Conservation (phyloP, 2,329 filamentous ascomycete species). For the Aspergillus sp. region DNA sequence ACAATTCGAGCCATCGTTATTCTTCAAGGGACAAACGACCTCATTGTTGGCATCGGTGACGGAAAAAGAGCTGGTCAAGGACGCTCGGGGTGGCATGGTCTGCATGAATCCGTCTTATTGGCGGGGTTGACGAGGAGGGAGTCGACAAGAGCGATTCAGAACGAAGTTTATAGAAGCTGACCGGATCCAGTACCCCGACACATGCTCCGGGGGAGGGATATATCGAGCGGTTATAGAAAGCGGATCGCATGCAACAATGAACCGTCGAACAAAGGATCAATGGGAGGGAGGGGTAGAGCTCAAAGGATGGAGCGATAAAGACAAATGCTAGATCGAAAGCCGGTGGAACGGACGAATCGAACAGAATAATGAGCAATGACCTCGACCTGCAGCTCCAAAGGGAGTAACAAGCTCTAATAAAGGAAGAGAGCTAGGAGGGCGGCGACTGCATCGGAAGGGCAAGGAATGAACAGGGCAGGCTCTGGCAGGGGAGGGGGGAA, state of each 20-base stretch:
- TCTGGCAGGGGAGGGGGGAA: conserved; percentile 12
- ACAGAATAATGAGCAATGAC: conserved; percentile 10
- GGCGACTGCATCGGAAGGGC: conserved; percentile 9
- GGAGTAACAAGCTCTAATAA: conserved; percentile 12
- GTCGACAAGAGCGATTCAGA: conserved; percentile 7
- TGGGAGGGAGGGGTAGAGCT: background rate
- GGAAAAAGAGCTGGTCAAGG: conserved; percentile 86
- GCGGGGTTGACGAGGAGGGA: conserved; percentile 16
- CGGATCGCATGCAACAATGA: conserved; percentile 7
- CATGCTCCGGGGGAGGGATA: conserved; percentile 15
- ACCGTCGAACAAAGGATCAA: conserved; percentile 3
- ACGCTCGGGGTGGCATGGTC: conserved; percentile 84
- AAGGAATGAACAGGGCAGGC: conserved; percentile 11
- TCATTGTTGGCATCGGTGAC: conserved; percentile 91
- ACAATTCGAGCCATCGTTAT: conserved; percentile 95
- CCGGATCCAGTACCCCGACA: conserved; percentile 8
- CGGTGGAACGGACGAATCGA: background rate
- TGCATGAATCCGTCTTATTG: conserved; percentile 41
- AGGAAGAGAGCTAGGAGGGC: conserved; percentile 6
- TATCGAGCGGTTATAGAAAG: background rate
- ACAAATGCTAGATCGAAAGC: background rate
- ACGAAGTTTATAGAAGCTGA: conserved; percentile 16
- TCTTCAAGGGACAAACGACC: conserved; percentile 92
- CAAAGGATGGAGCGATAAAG: conserved; percentile 4
- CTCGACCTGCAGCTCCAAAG: conserved; percentile 11